Conservation (phyloP, 352 stramenopile species). For the Phytopythium aichiense region DNA sequence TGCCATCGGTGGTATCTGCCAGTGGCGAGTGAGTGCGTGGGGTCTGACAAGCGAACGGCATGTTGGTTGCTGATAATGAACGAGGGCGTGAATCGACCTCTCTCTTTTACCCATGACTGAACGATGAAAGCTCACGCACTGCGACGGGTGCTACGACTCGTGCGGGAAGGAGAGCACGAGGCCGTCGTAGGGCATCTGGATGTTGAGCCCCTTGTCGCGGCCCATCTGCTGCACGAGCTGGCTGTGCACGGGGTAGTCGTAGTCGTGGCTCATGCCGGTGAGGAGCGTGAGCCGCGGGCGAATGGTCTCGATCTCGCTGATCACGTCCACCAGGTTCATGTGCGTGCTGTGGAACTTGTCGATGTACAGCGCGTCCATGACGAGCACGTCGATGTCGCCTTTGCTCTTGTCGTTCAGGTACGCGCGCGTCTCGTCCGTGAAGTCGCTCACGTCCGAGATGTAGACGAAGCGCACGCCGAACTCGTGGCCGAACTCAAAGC, state of each 20-base stretch:
- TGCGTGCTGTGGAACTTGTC: conserved; percentile 80
- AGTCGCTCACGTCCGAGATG: conserved; percentile 85
- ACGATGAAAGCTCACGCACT: not conserved
- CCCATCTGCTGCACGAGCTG: conserved; percentile 39
- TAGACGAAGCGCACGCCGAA: conserved; percentile 74
- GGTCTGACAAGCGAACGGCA: not conserved
- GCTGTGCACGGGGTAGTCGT: conserved; percentile 67
- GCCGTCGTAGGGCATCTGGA: conserved; percentile 86
- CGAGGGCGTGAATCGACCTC: not conserved
- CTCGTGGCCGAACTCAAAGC: conserved; percentile 78
- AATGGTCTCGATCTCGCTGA: conserved; percentile 57
- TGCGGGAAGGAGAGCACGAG: conserved; percentile 43
- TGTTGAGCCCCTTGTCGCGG: conserved; percentile 45
- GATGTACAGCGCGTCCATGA: conserved; percentile 81
- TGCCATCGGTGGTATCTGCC: not conserved
- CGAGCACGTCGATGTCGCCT: conserved; percentile 66
- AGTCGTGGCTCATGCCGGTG: conserved; percentile 84
- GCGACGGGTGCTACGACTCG: not conserved
- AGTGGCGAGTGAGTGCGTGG: not conserved
- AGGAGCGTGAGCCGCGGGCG: conserved; percentile 70
- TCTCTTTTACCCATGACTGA: not conserved
- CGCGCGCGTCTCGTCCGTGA: conserved; percentile 50
- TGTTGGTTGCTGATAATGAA: not conserved
- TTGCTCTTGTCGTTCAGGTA: conserved; percentile 54
- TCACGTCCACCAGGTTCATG: conserved; percentile 76